Conservation (phyloP, 352 stramenopile genomes). For the Phytophthora fragariae region DNA sequence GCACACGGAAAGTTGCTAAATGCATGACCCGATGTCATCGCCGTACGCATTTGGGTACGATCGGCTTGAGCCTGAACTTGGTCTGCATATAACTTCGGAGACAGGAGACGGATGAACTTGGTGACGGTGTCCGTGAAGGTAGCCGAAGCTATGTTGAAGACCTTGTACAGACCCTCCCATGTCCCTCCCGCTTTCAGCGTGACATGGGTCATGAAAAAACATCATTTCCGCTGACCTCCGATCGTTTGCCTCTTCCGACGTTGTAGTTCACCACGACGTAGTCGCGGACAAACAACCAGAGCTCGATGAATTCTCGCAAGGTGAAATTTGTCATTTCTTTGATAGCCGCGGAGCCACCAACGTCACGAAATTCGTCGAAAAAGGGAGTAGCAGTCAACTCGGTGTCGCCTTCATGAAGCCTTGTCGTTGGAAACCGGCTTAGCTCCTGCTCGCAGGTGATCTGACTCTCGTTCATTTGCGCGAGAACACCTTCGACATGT, state of each 20-base stretch:
- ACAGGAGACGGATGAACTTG: background rate
- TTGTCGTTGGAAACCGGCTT: background rate
- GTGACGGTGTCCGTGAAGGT: background rate
- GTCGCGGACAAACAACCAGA: conserved; percentile 10
- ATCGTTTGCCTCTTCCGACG: background rate
- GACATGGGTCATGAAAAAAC: background rate
- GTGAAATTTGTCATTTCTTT: conserved; percentile 11
- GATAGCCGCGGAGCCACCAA: background rate
- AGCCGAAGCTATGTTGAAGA: background rate
- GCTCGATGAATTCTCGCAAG: conserved; percentile 5
- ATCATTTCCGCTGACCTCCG: background rate
- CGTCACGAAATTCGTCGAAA: background rate
- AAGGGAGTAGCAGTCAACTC: background rate
- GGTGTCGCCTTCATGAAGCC: background rate
- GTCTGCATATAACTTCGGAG: background rate
- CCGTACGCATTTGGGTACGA: background rate
- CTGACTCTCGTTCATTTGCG: background rate
- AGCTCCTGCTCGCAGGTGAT: background rate
- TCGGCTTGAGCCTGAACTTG: background rate
- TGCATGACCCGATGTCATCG: background rate
- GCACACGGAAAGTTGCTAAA: conserved; percentile 6
- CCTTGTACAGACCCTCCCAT: background rate
- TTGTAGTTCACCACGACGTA: background rate
- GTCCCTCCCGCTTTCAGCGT: background rate
- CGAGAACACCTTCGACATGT: background rate